Percentiles rank a stretch among this genome's conserved stretches.
These are phyloP conservation scores for Massarina eburnea DNA, from an alignment of 2,329 filamentous ascomycete species.

Conservation along the genomic window DNA sequence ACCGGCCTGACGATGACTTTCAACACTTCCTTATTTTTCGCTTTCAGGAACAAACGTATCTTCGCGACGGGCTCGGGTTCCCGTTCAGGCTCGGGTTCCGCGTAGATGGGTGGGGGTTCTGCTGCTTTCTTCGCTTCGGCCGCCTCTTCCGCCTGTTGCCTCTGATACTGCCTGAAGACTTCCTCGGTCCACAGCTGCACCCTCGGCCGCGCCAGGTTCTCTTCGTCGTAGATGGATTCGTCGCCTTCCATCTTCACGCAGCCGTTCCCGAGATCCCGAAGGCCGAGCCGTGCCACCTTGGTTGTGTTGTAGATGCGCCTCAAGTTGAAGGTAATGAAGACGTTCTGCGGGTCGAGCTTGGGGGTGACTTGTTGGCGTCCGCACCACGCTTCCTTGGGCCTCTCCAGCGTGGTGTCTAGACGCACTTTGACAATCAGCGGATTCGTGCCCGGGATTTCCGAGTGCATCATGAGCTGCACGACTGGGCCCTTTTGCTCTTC, in stretches of 20 bases:
- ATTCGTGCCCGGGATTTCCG: constrained; percentile 62
- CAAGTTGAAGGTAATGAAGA: constrained; percentile 80
- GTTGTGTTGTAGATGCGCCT: constrained; percentile 74
- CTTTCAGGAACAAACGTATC: constrained; percentile 55
- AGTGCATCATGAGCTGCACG: constrained; percentile 68
- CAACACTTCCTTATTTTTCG: constrained; percentile 54
- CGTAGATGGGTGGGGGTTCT: constrained; percentile 23
- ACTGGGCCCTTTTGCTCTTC: constrained; percentile 27
- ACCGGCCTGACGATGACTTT: constrained; percentile 53
- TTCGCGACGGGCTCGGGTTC: constrained; percentile 27
- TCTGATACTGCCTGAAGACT: constrained; percentile 57
- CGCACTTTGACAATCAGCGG: constrained; percentile 66
- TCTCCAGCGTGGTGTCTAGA: constrained; percentile 66
- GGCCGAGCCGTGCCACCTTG: constrained; percentile 51
- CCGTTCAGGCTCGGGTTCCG: constrained; percentile 19
- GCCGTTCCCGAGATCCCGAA: constrained; percentile 52
- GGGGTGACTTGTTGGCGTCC: constrained; percentile 58
- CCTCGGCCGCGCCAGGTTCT: constrained; percentile 59
- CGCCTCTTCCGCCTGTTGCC: constrained; percentile 27
- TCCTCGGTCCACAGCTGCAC: constrained; percentile 77
- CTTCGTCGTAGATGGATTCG: constrained; percentile 57
- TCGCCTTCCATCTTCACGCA: constrained; percentile 39
- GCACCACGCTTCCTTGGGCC: constrained; percentile 72
- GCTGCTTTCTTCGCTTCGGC: constrained; percentile 41
- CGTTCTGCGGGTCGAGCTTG: constrained; percentile 51